Base-by-base conservation (phyloP, 140 eudicot genomes). In the Flaveria floridana region DNA sequence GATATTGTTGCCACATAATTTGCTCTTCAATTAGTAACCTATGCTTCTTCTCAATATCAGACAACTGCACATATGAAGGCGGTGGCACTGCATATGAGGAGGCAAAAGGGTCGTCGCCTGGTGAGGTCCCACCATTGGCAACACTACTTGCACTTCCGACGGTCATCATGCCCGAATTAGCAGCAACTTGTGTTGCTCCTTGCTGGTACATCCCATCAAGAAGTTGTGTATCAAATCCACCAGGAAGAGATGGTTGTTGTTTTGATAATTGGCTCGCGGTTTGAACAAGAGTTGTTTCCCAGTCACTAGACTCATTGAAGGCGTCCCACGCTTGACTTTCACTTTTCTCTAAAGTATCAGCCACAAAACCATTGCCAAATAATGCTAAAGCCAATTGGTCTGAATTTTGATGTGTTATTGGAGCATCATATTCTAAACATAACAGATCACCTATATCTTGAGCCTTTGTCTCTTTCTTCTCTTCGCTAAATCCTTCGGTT, bases 101-200 rank as follows among this genome's bases (percentile, higher is more conserved):
- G 9, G 92, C 86, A 77, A 88, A 91, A 55, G 95, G 92, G 76
- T 86, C 95, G n/a, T 21, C 65, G 44, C 79, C 80, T 6, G 23
- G 58, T 7, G 78, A 80, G 2, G 90, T 78, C 28, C 90, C 90
- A 3, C 90, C 90, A 3, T 81, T 15, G 0, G 92, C 97, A 9
- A 86, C 86, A 26, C 95, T 91, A 28, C 97, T 91, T 2, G 90
- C 95, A 78, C 95, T 91, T 61, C 95, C 95, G 1, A 84, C 78
- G 14, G 85, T 82, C 34, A 79, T 64, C 11, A 76, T 21, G 14
- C 88, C 85, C 1, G 88, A 76, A 44, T 85, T 74, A 59, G 79
- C 80, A 61, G 67, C 42, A 25, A 7, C 20, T 61, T 61, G 67
- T 51, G 51, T 74, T 16, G 77, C 81, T 53, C 82, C 91, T 52